Conservation (phyloP, 371 early-diverging fungal species). For the Vavraia culicis region DNA sequence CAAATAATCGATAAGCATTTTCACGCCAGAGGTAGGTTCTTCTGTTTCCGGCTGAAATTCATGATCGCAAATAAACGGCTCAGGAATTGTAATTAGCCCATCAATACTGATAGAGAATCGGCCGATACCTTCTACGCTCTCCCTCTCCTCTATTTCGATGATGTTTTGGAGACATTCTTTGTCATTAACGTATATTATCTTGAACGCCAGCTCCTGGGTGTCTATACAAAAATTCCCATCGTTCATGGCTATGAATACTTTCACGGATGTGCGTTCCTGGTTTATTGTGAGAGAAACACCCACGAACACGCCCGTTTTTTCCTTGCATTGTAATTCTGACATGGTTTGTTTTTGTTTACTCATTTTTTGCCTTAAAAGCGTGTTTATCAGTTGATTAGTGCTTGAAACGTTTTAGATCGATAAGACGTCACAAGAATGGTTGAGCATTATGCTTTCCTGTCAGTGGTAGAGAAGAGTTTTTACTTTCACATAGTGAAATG, state of each 20-base stretch:
- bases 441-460: too few relatives aligned
- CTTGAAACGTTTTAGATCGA: too few relatives aligned
- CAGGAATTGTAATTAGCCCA: not conserved
- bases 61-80: not conserved
- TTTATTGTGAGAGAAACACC: conserved; percentile 18
- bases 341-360: too few relatives aligned
- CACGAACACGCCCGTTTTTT: conserved; percentile 1
- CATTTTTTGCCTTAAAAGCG: too few relatives aligned
- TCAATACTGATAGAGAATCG: not conserved
- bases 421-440: too few relatives aligned
- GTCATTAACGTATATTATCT: conserved; percentile 1
- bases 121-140: not conserved
- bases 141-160: not conserved
- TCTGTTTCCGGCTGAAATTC: not conserved
- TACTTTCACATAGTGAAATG: too few relatives aligned
- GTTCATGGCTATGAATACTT: conserved; percentile 28
- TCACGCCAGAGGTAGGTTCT: not conserved
- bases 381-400: too few relatives aligned
- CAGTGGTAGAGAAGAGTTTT: too few relatives aligned
- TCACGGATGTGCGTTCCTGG: not conserved
- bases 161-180: not conserved
- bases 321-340: too few relatives aligned
- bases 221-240: conserved; percentile 29
- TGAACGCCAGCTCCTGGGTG: conserved; percentile 11
- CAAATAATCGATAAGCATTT: not conserved